A percentile compares a stretch with the other conserved stretches of the same genome.
Evolutionary conservation across 805 yeast species (phyloP).

Genomic region (Cyberlindnera maclurae): DNA sequence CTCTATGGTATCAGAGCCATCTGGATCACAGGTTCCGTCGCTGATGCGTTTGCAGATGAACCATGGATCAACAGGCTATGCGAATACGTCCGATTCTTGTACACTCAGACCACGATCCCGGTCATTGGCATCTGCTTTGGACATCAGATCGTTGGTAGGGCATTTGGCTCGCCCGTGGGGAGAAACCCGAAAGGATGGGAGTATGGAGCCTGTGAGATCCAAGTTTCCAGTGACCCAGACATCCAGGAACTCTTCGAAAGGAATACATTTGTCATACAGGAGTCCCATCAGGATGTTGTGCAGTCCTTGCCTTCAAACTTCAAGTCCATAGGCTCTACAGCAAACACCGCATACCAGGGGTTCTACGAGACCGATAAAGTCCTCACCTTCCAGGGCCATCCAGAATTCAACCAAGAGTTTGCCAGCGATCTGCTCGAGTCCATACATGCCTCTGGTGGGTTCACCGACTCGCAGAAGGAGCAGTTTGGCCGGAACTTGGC

Average conservation of each 20-base stretch:
- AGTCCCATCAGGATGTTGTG: conserved; percentile 55
- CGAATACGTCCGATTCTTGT: conserved; percentile 25
- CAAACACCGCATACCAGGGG: conserved; percentile 60
- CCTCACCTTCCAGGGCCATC: conserved; percentile 84
- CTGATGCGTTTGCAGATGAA: conserved; percentile 37
- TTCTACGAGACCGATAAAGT: conserved; percentile 43
- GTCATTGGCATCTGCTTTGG: conserved; percentile 79
- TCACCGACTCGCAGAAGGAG: conserved; percentile 2
- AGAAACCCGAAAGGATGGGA: conserved; percentile 69
- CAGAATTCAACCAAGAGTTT: conserved; percentile 77
- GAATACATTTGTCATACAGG: conserved; percentile 35
- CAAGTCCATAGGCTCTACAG: conserved; percentile 45
- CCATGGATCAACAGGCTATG: conserved; percentile 37
- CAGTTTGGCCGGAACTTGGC: conserved; percentile 1
- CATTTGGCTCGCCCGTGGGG: conserved; percentile 53
- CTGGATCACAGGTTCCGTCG: conserved; percentile 47
- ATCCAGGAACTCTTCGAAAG: conserved; percentile 20
- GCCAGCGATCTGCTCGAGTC: conserved; percentile 23
- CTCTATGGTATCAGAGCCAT: conserved; percentile 30
- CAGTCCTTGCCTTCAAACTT: conserved; percentile 33
- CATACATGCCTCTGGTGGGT: not conserved
- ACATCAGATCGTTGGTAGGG: conserved; percentile 69
- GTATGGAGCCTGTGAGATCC: conserved; percentile 48
- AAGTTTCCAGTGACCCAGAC: conserved; percentile 35
- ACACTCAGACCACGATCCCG: conserved; percentile 26